A percentile compares a stretch with the other conserved stretches of the same genome.
These are phyloP conservation scores for Colletotrichum truncatum DNA, from an alignment of 2,329 filamentous ascomycete genomes.

Conservation along the genomic window DNA sequence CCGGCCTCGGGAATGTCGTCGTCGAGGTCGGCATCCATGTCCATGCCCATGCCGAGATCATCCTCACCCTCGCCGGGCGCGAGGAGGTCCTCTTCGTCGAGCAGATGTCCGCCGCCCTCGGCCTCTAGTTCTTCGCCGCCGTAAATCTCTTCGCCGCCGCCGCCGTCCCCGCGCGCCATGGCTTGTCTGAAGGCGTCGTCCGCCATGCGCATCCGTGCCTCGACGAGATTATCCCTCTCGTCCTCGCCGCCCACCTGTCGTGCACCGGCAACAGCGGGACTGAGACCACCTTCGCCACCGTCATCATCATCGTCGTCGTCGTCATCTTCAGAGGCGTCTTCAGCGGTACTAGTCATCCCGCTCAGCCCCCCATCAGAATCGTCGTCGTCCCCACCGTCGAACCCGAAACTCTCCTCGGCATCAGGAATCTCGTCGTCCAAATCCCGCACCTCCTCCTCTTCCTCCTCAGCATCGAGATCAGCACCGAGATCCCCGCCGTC, in stretches of 20 bases:
- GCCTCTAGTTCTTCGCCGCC: constrained; percentile 64
- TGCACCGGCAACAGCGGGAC: constrained; percentile 38
- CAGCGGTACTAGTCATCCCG: constrained; percentile 12
- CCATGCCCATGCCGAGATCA: constrained; percentile 51
- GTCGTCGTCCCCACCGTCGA: constrained; percentile 43
- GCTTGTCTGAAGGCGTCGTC: constrained; percentile 72
- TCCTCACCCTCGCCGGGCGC: constrained; percentile 36
- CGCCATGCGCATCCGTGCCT: constrained; percentile 60
- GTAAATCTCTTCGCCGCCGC: constrained; percentile 59
- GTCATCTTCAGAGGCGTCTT: constrained; percentile 36
- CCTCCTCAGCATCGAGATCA: constrained; percentile 42
- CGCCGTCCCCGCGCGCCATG: constrained; percentile 59
- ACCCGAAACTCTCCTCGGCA: constrained; percentile 65
- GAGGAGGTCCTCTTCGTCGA: constrained; percentile 69
- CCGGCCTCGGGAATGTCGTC: constrained; percentile 75
- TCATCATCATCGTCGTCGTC: constrained; percentile 52
- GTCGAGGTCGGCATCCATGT: constrained; percentile 76
- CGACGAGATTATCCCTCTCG: constrained; percentile 55
- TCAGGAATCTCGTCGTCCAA: constrained; percentile 80
- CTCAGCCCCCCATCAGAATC: constrained; percentile 48
- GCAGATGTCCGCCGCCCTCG: constrained; percentile 65
- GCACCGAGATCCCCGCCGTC: constrained; percentile 56
- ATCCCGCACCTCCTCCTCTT: constrained; percentile 60
- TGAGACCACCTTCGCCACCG: constrained; percentile 28
- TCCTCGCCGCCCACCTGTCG: constrained; percentile 45